Base-by-base conservation (phyloP, 805 yeast genomes). In the Saturnispora gosingensis region DNA sequence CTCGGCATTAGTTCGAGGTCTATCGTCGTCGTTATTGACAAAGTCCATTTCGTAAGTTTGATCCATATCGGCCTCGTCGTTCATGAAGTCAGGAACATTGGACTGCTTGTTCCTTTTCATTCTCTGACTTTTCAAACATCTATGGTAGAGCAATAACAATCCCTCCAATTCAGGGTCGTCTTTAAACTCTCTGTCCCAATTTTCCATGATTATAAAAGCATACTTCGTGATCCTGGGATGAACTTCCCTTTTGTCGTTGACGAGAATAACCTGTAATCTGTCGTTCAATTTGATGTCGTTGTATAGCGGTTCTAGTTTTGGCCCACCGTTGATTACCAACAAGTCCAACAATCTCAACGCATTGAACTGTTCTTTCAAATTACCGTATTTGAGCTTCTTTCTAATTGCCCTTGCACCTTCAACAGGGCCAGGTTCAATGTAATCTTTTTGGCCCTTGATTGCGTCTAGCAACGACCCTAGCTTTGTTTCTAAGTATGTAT, bases 371-470 rank as follows among this genome's bases (percentile, higher is more conserved):
- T 83, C 84, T 18, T 70, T 67, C 4, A 67, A 63, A 2, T 73
- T 61, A n/a, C 97, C 98, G 62, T 91, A 85, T 68, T 95, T 93
- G 62, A 93, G 70, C 61, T 82, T 81, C 72, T 93, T 93, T 48
- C 99, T 76, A 22, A 93, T 70, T 1, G 96, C 95, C 43, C 98
- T 74, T 0, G 97, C 97, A 2, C 95, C 91, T 65, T 93, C 99
- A 34, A 73, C 66, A 47, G 82, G 72, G 6, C 82, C 75, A 1
- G 66, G 63, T 48, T 64, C 67, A 16, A 48, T 18, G 13, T 42
- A 43, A 42, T 58, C 58, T 15, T 50, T 56, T 50, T 72, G 71
- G 27, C 71, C 57, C 46, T 64, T 66, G 49, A 79, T 75, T 25
- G 81, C 73, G 45, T 82, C 81, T 35, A 84, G 58, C 45, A 85